Percentiles rank a stretch among this genome's conserved stretches.
These are phyloP conservation scores for Vachellia collinsii DNA, from an alignment of 306 rosid species.

Conservation along the genomic window DNA sequence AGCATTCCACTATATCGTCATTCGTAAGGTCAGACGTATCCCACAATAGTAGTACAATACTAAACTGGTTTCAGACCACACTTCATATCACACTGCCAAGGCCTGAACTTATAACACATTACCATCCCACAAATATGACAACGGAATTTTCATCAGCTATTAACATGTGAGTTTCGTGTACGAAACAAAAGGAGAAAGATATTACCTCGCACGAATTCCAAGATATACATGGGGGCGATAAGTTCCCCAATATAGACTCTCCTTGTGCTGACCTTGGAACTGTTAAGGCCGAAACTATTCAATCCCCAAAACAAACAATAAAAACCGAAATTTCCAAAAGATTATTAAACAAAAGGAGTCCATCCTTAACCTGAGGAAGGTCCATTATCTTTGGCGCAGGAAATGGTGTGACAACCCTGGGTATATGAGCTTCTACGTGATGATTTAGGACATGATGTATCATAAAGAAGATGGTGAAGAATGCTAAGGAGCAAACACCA, in stretches of 20 bases:
- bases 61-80: neutral
- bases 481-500: slow-evolving; percentile 52
- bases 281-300: slow-evolving; percentile 36
- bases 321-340: neutral
- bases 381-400: slow-evolving; percentile 85
- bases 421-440: slow-evolving; percentile 39
- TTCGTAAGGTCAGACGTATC: slow-evolving; percentile 1
- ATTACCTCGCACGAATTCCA: slow-evolving; percentile 90
- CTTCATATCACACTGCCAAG: neutral
- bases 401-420: slow-evolving; percentile 74
- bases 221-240: slow-evolving; percentile 91
- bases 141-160: neutral
- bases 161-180: neutral
- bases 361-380: slow-evolving; percentile 77
- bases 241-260: slow-evolving; percentile 98
- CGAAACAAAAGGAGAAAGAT: neutral
- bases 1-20: neutral
- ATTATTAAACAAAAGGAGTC: neutral
- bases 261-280: slow-evolving; percentile 96
- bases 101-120: neutral
- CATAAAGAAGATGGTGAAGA: slow-evolving; percentile 56
- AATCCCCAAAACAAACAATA: neutral
- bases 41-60: neutral
- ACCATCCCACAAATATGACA: neutral
- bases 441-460: slow-evolving; percentile 48